These are phyloP conservation scores for Hypocreales sp. DNA, from an alignment of 2,329 filamentous ascomycete genomes.

Conservation along the genomic window DNA sequence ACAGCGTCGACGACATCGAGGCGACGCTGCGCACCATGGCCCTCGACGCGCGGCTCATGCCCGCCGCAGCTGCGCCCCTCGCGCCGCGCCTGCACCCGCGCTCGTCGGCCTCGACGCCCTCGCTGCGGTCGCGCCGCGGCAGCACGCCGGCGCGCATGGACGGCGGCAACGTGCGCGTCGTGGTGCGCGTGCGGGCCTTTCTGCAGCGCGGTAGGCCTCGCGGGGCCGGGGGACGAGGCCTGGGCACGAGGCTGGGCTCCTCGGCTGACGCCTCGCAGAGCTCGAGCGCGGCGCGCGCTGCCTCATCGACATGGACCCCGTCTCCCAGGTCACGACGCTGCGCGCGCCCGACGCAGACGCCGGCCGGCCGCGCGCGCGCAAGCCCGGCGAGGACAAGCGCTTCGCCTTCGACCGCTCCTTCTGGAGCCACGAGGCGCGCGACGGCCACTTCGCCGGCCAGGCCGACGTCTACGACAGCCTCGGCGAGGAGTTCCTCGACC, in stretches of 20 bases:
- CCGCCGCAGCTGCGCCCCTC: slow-evolving; percentile 23
- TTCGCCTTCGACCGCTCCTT: slow-evolving; percentile 98
- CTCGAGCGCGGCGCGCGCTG: slow-evolving; percentile 67
- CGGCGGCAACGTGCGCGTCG: slow-evolving; percentile 64
- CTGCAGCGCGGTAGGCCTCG: slow-evolving; percentile 46
- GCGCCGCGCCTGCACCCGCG: slow-evolving; percentile 23
- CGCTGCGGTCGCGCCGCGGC: slow-evolving; percentile 57
- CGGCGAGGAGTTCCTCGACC: slow-evolving; percentile 92
- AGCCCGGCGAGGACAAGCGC: slow-evolving; percentile 68
- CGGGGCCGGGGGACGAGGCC: too few species aligned
- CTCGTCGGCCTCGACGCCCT: slow-evolving; percentile 66
- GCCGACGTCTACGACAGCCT: slow-evolving; percentile 88
- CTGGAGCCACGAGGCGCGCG: slow-evolving; percentile 74
- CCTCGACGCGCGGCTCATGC: slow-evolving; percentile 29
- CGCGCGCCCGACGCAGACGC: slow-evolving; percentile 46
- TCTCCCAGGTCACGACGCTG: slow-evolving; percentile 71
- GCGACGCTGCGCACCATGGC: slow-evolving; percentile 24
- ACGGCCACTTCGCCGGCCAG: slow-evolving; percentile 80
- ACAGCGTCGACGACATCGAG: slow-evolving; percentile 22
- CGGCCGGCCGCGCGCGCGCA: slow-evolving; percentile 45
- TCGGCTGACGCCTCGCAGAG: slow-evolving; percentile 35
- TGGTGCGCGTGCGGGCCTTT: slow-evolving; percentile 68
- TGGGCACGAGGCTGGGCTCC: too few species aligned
- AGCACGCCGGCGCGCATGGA: slow-evolving; percentile 44
- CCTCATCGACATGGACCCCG: slow-evolving; percentile 81